Evolutionary conservation across 768 basidiomycete genomes (phyloP), one percentile per base, ranked within the genome.

Genomic region (Crepidotus variabilis): DNA sequence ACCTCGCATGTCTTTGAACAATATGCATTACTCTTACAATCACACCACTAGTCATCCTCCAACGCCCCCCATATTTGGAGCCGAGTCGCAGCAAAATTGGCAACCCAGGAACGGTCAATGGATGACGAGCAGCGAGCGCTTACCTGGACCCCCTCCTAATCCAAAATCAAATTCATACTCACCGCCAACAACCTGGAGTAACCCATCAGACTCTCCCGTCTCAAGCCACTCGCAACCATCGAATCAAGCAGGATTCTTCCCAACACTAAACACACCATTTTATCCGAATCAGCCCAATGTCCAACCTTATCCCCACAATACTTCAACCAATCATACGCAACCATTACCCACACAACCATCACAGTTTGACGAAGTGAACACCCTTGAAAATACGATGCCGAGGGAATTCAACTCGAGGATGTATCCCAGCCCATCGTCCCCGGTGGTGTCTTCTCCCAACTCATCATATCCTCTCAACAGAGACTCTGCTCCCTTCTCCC

Each of bases 241-340:
- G 20, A 57, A 50, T 11, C 63, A 67, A 4, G 32, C 61, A 35
- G 63, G 68, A 47, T 78, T 65, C 63, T 79, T 86, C 65, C 78
- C 81, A 43, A 85, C 85, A 14, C 75, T 85, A 36, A 83, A 69
- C 59, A 75, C 83, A 8, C 79, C 85, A 10, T 86, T 83, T 69
- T 82, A 75, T 66, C 85, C 85, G 20, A 60, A 61, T 45, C 66
- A 70, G 55, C 35, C 71, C 6, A 69, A 73, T 51, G 64, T 69
- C 21, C 63, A 64, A 52, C 68, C 69, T n/a, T 56, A 43, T 54
- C 35, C 54, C 24, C 28, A 8, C 32, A 16, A 22, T 33, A 28
- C 10, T 22, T 20, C 56, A 61, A 68, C 56, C 70, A 72, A 55
- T 56, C 72, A 16, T 62, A 60, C 61, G 21, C 62, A 51, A 50